Conservation (phyloP, 2,329 filamentous ascomycete genomes). For the Colletotrichum tabaci region DNA sequence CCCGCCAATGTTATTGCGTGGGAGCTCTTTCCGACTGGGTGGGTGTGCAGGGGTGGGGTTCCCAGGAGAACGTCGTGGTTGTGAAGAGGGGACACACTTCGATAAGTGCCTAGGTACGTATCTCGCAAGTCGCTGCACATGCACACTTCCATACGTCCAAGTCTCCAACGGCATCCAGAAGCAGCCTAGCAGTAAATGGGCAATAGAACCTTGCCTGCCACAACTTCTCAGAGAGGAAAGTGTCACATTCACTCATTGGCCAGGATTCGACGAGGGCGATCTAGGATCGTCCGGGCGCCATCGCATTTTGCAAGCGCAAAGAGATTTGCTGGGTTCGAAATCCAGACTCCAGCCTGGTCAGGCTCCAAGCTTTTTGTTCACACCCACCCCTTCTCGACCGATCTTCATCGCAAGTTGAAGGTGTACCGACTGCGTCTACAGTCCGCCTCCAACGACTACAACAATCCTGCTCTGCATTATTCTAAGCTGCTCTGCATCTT, state of each 20-base stretch:
- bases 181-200: slow-evolving; percentile 1
- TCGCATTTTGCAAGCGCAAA: slow-evolving; percentile 28
- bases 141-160: background rate
- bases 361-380: background rate
- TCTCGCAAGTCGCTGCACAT: background rate
- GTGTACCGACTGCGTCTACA: background rate
- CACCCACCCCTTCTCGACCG: background rate
- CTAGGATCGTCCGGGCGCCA: slow-evolving; percentile 35
- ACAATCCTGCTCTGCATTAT: background rate
- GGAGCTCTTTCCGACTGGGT: slow-evolving; percentile 30
- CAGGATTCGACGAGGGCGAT: slow-evolving; percentile 12
- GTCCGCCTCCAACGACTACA: background rate
- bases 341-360: background rate
- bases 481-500: background rate
- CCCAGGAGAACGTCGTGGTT: slow-evolving; percentile 23
- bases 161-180: background rate
- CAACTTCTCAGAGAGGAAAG: slow-evolving; percentile 35
- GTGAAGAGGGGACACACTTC: slow-evolving; percentile 10
- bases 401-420: background rate
- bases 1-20: slow-evolving; percentile 6
- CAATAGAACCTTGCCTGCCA: slow-evolving; percentile 1
- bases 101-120: background rate
- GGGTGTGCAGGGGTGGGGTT: slow-evolving; percentile 20
- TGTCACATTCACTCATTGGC: slow-evolving; percentile 17
- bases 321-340: slow-evolving; percentile 19